phyloP scores from a whole-genome alignment of 257 asterid genomes.

The Fraxinus anomala region DNA sequence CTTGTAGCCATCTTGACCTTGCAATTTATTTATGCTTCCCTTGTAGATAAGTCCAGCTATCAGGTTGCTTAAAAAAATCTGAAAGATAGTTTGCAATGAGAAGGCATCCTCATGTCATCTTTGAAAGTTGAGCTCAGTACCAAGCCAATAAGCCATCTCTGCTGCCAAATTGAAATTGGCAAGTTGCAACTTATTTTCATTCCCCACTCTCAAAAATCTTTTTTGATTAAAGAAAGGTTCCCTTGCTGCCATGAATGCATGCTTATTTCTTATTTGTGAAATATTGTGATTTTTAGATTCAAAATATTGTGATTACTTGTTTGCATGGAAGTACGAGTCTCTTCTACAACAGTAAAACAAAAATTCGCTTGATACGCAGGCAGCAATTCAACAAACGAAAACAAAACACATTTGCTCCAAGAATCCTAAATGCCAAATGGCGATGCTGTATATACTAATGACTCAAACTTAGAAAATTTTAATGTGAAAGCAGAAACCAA shows the following conservation, averaged over 20 bases:
- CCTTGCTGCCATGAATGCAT: background rate
- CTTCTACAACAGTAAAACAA: background rate
- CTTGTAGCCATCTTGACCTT: background rate
- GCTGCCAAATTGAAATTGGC: background rate
- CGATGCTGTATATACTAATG: background rate
- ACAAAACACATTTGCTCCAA: background rate
- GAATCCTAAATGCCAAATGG: background rate
- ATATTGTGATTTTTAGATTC: background rate
- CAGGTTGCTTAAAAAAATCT: background rate
- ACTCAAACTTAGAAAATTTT: background rate
- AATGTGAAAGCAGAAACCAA: background rate
- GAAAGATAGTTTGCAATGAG: background rate
- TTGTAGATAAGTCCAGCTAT: background rate
- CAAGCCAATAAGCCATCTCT: background rate
- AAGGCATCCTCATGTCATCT: background rate
- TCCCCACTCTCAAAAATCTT: background rate
- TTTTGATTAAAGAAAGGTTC: background rate
- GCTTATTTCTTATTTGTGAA: background rate
- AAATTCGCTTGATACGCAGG: background rate
- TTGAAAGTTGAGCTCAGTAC: background rate
- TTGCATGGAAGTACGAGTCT: background rate
- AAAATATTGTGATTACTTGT: background rate
- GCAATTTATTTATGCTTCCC: background rate
- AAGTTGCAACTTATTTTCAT: background rate
- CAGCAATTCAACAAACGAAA: background rate